phyloP scores from a whole-genome alignment of 352 stramenopile genomes.

The Elongisporangium senticosum region DNA sequence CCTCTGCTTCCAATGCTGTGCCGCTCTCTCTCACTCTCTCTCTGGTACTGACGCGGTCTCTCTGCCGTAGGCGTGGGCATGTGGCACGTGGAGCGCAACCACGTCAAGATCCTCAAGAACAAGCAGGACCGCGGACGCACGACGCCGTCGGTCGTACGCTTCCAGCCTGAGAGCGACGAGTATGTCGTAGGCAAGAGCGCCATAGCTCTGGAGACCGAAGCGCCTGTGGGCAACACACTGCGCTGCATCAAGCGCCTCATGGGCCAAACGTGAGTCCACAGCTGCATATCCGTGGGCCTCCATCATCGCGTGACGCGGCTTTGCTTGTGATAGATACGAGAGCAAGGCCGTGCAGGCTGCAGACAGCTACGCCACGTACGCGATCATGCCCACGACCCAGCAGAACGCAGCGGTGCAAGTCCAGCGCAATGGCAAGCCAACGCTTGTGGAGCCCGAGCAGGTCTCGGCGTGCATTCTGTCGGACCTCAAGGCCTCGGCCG shows the following conservation, averaged over 20 bases:
- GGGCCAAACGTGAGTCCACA: conserved; percentile 33
- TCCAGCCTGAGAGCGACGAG: conserved; percentile 37
- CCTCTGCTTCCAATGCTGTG: neutral
- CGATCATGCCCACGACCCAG: conserved; percentile 44
- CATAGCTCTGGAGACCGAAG: conserved; percentile 36
- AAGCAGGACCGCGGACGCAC: conserved; percentile 50
- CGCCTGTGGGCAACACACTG: conserved; percentile 64
- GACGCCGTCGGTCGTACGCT: conserved; percentile 77
- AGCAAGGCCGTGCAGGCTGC: conserved; percentile 57
- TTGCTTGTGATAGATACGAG: conserved; percentile 18
- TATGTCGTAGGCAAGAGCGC: conserved; percentile 51
- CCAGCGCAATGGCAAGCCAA: conserved; percentile 17
- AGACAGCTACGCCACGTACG: conserved; percentile 47
- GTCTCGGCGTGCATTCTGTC: conserved; percentile 54
- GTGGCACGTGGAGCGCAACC: conserved; percentile 73
- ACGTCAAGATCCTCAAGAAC: conserved; percentile 86
- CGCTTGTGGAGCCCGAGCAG: conserved; percentile 57
- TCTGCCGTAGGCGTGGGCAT: conserved; percentile 52
- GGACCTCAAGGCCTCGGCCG: conserved; percentile 67
- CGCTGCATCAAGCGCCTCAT: conserved; percentile 82
- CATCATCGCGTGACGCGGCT: neutral
- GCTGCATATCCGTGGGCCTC: neutral
- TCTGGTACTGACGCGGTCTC: neutral
- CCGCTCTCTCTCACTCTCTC: neutral
- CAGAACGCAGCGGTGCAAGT: conserved; percentile 51